Evolutionary conservation across 1,139 yeast species (phyloP).

Genomic region (Geotrichum europaeum): DNA sequence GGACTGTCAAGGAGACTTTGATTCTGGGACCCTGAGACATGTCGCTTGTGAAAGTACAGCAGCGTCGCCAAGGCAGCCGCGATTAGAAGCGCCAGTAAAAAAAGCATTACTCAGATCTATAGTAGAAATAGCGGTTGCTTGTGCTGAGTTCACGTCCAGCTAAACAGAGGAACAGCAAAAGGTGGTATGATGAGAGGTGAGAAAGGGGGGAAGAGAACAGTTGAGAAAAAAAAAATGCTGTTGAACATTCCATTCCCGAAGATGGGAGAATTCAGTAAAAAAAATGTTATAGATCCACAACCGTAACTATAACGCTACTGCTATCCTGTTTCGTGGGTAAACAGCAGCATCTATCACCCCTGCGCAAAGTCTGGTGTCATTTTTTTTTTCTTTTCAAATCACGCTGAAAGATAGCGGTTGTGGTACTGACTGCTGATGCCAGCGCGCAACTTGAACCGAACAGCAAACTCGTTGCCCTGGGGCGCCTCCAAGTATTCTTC

Average conservation of each 20-base stretch:
- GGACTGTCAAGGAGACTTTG: neutral
- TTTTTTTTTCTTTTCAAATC: neutral
- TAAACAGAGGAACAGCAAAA: too few relatives aligned
- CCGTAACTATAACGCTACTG: neutral
- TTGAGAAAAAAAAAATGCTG: neutral
- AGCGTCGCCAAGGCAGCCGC: neutral
- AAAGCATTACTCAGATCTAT: neutral
- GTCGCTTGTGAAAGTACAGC: neutral
- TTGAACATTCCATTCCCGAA: neutral
- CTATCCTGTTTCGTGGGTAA: neutral
- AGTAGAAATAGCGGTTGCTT: neutral
- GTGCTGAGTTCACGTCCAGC: neutral
- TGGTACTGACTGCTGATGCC: neutral
- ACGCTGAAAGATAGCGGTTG: neutral
- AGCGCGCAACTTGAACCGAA: neutral
- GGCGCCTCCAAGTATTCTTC: slow-evolving; percentile 43
- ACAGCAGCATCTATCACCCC: too few relatives aligned
- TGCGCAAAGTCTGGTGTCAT: neutral
- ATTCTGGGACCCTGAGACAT: neutral
- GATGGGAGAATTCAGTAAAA: too few relatives aligned
- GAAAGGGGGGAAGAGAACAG: neutral
- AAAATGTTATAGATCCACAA: neutral
- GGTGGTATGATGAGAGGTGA: neutral
- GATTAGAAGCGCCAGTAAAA: neutral
- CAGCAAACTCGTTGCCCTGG: neutral